Evolutionary conservation across 495 filamentous ascomycete genomes (phyloP).

Genomic region (Ascodesmis nigricans): DNA sequence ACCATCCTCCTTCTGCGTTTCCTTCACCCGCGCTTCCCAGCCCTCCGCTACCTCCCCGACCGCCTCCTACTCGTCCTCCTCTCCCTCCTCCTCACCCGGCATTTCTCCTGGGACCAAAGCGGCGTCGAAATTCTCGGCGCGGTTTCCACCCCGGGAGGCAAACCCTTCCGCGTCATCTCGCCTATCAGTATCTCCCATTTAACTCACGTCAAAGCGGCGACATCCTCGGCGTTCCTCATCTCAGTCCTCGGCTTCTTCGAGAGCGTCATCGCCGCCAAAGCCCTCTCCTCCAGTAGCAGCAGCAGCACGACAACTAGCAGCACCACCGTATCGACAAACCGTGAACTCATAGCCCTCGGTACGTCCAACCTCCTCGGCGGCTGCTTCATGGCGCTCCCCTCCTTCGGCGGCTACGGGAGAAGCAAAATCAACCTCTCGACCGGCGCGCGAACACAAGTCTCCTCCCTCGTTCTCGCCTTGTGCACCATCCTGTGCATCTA

Average conservation of each 20-base stretch:
- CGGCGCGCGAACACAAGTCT: conserved; percentile 82
- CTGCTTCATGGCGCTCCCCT: conserved; percentile 74
- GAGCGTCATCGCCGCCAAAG: conserved; percentile 91
- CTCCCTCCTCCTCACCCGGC: conserved; percentile 58
- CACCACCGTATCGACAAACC: conserved; percentile 58
- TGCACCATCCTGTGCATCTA: conserved; percentile 62
- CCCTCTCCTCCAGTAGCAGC: conserved; percentile 40
- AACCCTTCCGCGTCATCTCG: conserved; percentile 59
- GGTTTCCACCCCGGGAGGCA: conserved; percentile 43
- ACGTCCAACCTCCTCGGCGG: conserved; percentile 77
- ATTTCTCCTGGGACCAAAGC: conserved; percentile 54
- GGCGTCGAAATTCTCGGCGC: conserved; percentile 71
- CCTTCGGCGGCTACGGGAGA: conserved; percentile 88
- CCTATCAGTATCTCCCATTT: conserved; percentile 57
- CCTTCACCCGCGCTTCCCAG: conserved; percentile 61
- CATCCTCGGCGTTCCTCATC: conserved; percentile 84
- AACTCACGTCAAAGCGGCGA: conserved; percentile 60
- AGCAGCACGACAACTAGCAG: conserved; percentile 33
- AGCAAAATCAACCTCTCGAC: conserved; percentile 88
- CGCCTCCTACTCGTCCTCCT: conserved; percentile 77
- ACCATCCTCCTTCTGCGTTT: conserved; percentile 67
- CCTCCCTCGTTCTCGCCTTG: conserved; percentile 56
- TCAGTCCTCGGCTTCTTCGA: conserved; percentile 95
- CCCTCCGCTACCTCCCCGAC: conserved; percentile 77
- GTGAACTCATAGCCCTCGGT: conserved; percentile 82